phyloP scores from a whole-genome alignment of 768 basidiomycete species.

The Cantharellus anzutake region DNA sequence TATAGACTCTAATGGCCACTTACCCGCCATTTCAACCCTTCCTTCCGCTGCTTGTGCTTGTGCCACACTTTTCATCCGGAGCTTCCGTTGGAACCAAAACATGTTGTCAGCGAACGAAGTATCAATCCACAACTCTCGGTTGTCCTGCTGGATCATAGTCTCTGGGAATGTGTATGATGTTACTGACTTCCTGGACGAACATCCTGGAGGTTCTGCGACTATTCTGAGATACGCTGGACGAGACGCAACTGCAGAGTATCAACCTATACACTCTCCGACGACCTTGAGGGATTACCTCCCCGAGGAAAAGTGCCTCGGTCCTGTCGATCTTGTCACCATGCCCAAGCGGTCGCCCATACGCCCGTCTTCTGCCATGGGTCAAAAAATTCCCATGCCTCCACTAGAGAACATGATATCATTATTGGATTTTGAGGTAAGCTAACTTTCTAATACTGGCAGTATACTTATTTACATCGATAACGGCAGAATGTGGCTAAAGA shows the following conservation, averaged over 20 bases:
- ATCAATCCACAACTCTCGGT: conserved; percentile 3
- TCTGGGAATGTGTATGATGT: conserved; percentile 8
- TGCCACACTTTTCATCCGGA: no score
- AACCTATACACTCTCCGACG: conserved; percentile 73
- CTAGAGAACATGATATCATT: neutral
- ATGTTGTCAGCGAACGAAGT: conserved; percentile 4
- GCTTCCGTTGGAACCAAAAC: no score
- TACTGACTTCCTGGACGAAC: conserved; percentile 27
- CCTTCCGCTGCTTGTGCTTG: no score
- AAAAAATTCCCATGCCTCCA: neutral
- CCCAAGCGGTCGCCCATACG: neutral
- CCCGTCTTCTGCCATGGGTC: neutral
- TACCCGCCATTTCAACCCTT: no score
- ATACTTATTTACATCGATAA: neutral
- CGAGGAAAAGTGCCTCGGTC: conserved; percentile 51
- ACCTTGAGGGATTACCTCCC: conserved; percentile 56
- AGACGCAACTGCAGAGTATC: conserved; percentile 49
- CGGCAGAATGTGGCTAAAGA: neutral
- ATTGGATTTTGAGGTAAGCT: neutral
- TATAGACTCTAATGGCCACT: no score
- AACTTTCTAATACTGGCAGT: neutral
- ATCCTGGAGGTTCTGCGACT: conserved; percentile 66
- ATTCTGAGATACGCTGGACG: conserved; percentile 71
- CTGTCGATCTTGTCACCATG: conserved; percentile 24
- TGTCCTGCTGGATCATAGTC: conserved; percentile 8